These are phyloP conservation scores for Cercospora sp. DNA, from an alignment of 2,329 filamentous ascomycete genomes.

Conservation along the genomic window DNA sequence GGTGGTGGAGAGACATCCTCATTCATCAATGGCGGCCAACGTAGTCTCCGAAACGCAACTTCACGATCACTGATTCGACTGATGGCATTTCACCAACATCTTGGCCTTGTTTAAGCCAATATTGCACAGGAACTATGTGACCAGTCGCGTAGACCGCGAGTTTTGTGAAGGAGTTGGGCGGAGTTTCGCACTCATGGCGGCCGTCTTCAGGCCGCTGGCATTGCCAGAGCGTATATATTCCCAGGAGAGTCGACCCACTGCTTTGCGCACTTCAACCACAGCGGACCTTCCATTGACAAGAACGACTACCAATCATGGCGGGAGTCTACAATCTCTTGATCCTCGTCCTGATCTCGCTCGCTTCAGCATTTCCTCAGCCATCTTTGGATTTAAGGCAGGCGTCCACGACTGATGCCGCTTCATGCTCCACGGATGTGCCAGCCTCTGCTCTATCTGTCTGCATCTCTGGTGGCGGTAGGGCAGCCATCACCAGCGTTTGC, in stretches of 20 bases:
- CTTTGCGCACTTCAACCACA: neutral
- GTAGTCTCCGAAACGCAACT: neutral
- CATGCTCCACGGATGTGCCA: neutral
- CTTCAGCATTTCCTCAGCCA: slow-evolving; percentile 5
- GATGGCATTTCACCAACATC: neutral
- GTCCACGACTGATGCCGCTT: neutral
- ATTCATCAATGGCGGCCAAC: neutral
- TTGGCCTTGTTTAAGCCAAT: neutral
- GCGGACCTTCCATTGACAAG: neutral
- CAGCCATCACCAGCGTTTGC: slow-evolving; percentile 7
- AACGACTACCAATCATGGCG: neutral
- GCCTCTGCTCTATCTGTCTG: slow-evolving; percentile 1
- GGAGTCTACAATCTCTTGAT: neutral
- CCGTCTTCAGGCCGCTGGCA: neutral
- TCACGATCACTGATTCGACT: neutral
- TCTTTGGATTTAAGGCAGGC: slow-evolving; percentile 1
- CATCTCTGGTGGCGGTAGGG: slow-evolving; percentile 5
- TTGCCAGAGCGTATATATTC: neutral
- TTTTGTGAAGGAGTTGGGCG: neutral
- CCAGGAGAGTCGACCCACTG: neutral
- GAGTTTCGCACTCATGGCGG: neutral
- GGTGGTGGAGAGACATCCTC: neutral
- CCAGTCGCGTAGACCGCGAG: neutral
- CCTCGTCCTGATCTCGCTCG: slow-evolving; percentile 1
- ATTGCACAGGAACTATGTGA: neutral